Evolutionary conservation across 2,329 filamentous ascomycete genomes (phyloP).

Genomic region (Sporothrix phasma): DNA sequence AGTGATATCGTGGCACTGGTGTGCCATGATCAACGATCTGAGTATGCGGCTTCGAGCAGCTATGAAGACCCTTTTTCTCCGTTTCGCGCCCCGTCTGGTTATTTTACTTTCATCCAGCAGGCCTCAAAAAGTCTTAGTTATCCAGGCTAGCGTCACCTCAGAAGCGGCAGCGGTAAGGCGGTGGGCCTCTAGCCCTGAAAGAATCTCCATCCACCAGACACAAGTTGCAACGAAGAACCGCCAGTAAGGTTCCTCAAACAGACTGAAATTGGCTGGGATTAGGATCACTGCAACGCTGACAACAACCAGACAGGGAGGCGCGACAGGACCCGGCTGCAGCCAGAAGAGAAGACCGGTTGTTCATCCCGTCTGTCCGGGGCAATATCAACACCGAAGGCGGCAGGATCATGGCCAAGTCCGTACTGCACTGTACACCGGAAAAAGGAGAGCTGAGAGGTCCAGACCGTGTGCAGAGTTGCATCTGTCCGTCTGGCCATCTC

Average conservation of each 20-base stretch:
- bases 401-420: neutral
- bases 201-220: neutral
- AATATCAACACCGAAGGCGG: neutral
- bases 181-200: conserved; percentile 6
- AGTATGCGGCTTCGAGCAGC: no score
- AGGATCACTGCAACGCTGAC: conserved; percentile 1
- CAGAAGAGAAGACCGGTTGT: neutral
- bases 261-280: conserved; percentile 2
- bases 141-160: neutral
- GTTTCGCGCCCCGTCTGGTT: neutral
- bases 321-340: neutral
- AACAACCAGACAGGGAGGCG: neutral
- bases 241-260: neutral
- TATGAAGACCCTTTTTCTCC: neutral
- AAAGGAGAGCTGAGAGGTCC: neutral
- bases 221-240: neutral
- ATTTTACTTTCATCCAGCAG: neutral
- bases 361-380: neutral
- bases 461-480: neutral
- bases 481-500: neutral
- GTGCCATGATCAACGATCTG: no score
- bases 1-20: no score
- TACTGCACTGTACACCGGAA: no score
- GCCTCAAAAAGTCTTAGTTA: neutral
- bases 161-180: conserved; percentile 8